These are phyloP conservation scores for Micractinium conductrix DNA, from an alignment of 139 green algal genomes.

Conservation along the genomic window DNA sequence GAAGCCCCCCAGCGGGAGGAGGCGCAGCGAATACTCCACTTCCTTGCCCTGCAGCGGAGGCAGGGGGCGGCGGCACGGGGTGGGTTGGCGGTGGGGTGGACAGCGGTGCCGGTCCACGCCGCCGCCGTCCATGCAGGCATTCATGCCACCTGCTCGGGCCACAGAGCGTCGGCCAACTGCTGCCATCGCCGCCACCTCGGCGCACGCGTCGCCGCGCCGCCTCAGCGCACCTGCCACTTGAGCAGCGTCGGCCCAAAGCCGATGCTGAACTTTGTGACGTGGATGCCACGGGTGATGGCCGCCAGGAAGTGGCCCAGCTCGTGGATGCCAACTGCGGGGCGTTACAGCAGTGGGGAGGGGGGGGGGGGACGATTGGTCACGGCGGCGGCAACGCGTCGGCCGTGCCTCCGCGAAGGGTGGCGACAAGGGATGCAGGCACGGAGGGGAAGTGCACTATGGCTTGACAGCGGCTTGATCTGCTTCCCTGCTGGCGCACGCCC, in stretches of 20 bases:
- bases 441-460: background rate
- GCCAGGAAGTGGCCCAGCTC: constrained; percentile 95
- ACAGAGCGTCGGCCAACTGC: no score
- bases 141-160: no score
- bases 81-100: background rate
- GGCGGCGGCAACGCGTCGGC: no score
- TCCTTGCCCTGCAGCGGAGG: constrained; percentile 54
- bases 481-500: background rate
- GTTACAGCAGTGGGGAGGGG: constrained; percentile 60
- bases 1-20: constrained; percentile 95
- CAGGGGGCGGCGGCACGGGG: background rate
- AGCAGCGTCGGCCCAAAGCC: constrained; percentile 92
- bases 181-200: no score
- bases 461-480: no score
- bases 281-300: constrained; percentile 84
- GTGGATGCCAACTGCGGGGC: constrained; percentile 76
- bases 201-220: no score
- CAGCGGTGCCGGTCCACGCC: no score
- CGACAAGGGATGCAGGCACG: constrained; percentile 49
- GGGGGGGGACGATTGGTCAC: no score
- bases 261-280: constrained; percentile 95
- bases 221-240: constrained; percentile 65
- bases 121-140: no score
- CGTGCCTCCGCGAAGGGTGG: no score
- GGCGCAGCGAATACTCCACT: constrained; percentile 95